Percentiles rank a stretch among this genome's conserved stretches.
Conservation (phyloP, 805 yeast genomes). For the Candida patagonica region DNA sequence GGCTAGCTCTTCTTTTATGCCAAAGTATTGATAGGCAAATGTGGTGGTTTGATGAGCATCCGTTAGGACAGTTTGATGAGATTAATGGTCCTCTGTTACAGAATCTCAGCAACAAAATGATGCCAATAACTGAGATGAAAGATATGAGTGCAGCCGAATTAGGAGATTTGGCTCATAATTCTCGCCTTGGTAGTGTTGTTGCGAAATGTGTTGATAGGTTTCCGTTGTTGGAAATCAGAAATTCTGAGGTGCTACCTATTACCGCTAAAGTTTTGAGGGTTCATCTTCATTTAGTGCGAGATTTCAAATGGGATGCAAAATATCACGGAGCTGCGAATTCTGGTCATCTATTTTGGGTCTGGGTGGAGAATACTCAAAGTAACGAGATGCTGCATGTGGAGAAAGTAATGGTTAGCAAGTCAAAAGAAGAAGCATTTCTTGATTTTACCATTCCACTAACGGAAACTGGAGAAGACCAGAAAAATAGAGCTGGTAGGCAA, state of each 20-base stretch:
- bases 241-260: slow-evolving; percentile 77
- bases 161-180: slow-evolving; percentile 84
- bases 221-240: slow-evolving; percentile 61
- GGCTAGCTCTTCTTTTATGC: slow-evolving; percentile 68
- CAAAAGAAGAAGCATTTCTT: slow-evolving; percentile 49
- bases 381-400: slow-evolving; percentile 73
- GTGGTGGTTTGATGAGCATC: slow-evolving; percentile 85
- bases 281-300: slow-evolving; percentile 59
- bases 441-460: slow-evolving; percentile 89
- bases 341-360: slow-evolving; percentile 83
- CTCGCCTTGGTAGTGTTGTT: slow-evolving; percentile 57
- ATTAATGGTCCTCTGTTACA: slow-evolving; percentile 35
- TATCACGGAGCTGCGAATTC: slow-evolving; percentile 51
- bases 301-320: slow-evolving; percentile 77
- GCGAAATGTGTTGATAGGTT: slow-evolving; percentile 56
- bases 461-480: slow-evolving; percentile 23
- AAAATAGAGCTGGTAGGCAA: slow-evolving; percentile 88
- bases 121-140: slow-evolving; percentile 40
- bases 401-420: slow-evolving; percentile 58
- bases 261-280: slow-evolving; percentile 80
- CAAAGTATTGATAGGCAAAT: slow-evolving; percentile 74
- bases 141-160: slow-evolving; percentile 68
- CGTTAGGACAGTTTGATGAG: slow-evolving; percentile 70
- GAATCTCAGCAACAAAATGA: slow-evolving; percentile 44
- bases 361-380: slow-evolving; percentile 78